Evolutionary conservation across 2,329 filamentous ascomycete genomes (phyloP).

Genomic region (Dryadomyces quercivorus): DNA sequence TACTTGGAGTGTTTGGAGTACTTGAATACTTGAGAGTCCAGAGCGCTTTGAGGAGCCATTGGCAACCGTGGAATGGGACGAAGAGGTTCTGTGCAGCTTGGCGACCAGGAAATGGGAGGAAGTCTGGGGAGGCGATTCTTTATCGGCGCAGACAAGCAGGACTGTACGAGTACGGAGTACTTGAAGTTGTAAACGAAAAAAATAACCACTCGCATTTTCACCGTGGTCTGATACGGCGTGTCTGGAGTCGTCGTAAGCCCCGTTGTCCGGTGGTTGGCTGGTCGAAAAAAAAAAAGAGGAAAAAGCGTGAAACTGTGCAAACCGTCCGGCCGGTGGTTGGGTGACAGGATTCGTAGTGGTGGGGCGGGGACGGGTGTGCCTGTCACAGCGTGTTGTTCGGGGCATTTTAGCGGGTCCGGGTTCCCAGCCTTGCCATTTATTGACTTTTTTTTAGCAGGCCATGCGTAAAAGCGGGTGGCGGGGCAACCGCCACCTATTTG

Average conservation of each 20-base stretch:
- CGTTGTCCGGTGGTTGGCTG: slow-evolving; percentile 10
- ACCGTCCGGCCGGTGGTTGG: background rate
- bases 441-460: slow-evolving; percentile 5
- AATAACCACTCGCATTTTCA: background rate
- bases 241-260: background rate
- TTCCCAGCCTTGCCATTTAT: slow-evolving; percentile 14
- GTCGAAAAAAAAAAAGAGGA: background rate
- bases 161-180: too few relatives aligned
- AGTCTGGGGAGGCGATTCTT: background rate
- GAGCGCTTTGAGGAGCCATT: too few relatives aligned
- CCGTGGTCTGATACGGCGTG: background rate
- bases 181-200: too few relatives aligned
- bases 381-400: background rate
- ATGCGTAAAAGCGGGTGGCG: slow-evolving; percentile 9
- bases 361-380: background rate
- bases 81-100: too few relatives aligned
- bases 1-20: too few relatives aligned
- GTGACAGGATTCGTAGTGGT: background rate
- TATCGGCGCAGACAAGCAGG: too few relatives aligned
- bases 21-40: too few relatives aligned
- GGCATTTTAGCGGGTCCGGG: background rate
- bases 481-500: slow-evolving; percentile 12
- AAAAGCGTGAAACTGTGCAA: background rate
- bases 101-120: background rate
- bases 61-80: too few relatives aligned